phyloP scores from a whole-genome alignment of 495 filamentous ascomycete genomes.

The Penicillium ucsense region DNA sequence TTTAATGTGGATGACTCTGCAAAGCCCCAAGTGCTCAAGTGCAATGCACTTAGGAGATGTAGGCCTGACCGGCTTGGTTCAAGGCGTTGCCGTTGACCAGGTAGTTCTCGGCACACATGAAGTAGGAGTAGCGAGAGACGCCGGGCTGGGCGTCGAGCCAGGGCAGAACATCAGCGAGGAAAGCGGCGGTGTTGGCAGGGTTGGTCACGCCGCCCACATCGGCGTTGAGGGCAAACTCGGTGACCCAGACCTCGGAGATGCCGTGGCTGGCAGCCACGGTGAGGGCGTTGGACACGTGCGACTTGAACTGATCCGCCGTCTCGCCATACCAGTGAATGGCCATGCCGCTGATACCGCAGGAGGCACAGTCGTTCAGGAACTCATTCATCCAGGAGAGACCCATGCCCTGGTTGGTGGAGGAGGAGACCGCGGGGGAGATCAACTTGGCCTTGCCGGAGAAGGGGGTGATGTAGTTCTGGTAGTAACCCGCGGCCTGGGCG shows the following conservation, averaged over 20 bases:
- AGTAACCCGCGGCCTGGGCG: conserved; percentile 47
- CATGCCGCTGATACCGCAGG: conserved; percentile 56
- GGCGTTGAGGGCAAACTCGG: conserved; percentile 54
- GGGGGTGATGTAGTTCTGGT: conserved; percentile 59
- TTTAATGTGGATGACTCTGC: too few relatives aligned
- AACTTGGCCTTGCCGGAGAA: conserved; percentile 56
- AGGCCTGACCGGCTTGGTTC: conserved; percentile 19
- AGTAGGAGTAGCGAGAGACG: conserved; percentile 73
- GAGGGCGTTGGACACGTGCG: conserved; percentile 46
- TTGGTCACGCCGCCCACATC: conserved; percentile 34
- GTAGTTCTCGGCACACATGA: conserved; percentile 46
- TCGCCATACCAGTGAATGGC: conserved; percentile 63
- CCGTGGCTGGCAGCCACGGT: conserved; percentile 29
- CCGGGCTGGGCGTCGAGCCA: conserved; percentile 57
- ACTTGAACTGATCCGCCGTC: conserved; percentile 42
- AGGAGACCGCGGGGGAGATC: conserved; percentile 69
- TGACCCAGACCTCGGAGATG: conserved; percentile 62
- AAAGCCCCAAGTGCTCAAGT: neutral
- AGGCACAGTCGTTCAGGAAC: conserved; percentile 49
- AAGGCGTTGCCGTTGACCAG: conserved; percentile 16
- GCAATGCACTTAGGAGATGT: conserved; percentile 9
- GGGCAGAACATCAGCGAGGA: conserved; percentile 47
- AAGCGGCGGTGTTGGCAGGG: conserved; percentile 36
- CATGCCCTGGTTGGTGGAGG: conserved; percentile 39
- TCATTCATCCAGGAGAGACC: conserved; percentile 54